phyloP scores from a whole-genome alignment of 495 filamentous ascomycete species.

The Penicillium argentinense region DNA sequence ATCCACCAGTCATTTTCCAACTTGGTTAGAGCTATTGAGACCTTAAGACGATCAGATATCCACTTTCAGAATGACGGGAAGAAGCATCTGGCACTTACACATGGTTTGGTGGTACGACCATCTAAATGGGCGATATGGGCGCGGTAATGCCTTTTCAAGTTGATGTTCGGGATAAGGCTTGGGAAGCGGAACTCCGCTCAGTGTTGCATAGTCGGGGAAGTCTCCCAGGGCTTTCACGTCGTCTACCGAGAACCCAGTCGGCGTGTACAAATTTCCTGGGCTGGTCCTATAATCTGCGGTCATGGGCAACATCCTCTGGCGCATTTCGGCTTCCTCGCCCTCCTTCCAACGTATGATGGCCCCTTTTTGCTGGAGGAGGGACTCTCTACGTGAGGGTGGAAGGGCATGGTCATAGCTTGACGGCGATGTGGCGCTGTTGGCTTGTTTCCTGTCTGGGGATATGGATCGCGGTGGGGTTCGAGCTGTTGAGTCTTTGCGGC shows the following conservation, averaged over 20 bases:
- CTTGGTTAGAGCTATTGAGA: conserved; percentile 66
- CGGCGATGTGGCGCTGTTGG: conserved; percentile 23
- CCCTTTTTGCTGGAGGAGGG: conserved; percentile 37
- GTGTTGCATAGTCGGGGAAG: conserved; percentile 77
- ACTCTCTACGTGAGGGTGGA: conserved; percentile 56
- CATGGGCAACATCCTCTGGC: conserved; percentile 42
- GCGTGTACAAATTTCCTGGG: conserved; percentile 46
- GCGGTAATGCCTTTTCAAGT: conserved; percentile 62
- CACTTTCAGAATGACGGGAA: not conserved
- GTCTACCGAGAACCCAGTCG: conserved; percentile 61
- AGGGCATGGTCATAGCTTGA: conserved; percentile 49
- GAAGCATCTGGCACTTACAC: conserved; percentile 58
- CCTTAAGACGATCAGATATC: conserved; percentile 8
- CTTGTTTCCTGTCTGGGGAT: conserved; percentile 49
- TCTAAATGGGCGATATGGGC: conserved; percentile 77
- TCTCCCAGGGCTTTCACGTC: conserved; percentile 75
- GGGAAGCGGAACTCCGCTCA: conserved; percentile 80
- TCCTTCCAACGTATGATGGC: conserved; percentile 21
- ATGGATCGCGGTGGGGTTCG: conserved; percentile 58
- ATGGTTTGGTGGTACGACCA: conserved; percentile 94
- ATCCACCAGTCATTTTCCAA: conserved; percentile 89
- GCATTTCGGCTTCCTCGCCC: conserved; percentile 32
- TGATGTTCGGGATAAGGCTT: conserved; percentile 63
- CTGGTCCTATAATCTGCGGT: conserved; percentile 41
- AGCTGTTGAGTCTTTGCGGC: conserved; percentile 39